These are phyloP conservation scores for Sinapis alba DNA, from an alignment of 441 rosid species.

Conservation along the genomic window DNA sequence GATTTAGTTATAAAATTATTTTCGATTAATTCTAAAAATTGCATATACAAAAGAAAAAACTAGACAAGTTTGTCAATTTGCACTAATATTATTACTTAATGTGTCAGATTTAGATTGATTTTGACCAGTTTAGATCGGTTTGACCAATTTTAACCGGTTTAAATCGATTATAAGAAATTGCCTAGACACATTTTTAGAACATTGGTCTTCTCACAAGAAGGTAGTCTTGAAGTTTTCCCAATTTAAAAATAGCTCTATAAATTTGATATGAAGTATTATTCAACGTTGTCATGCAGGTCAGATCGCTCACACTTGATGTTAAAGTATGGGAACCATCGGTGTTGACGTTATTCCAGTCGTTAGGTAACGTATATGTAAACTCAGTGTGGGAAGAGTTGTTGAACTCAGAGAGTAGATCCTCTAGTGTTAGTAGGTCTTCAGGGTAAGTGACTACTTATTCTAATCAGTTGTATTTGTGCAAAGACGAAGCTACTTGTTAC, in stretches of 20 bases:
- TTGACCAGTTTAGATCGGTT: too few species aligned
- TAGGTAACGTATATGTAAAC: slow-evolving; percentile 77
- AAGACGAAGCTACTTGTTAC: background rate
- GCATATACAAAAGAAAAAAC: background rate
- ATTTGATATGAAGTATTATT: slow-evolving; percentile 18
- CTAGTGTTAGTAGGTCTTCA: slow-evolving; percentile 44
- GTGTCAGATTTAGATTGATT: background rate
- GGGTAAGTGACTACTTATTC: slow-evolving; percentile 51
- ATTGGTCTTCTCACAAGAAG: background rate
- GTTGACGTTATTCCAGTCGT: slow-evolving; percentile 71
- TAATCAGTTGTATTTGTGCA: slow-evolving; percentile 16
- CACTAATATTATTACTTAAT: too few species aligned
- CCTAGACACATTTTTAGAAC: background rate
- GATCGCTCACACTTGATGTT: slow-evolving; percentile 94
- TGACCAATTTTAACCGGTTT: background rate
- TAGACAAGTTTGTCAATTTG: background rate
- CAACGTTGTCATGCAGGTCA: slow-evolving; percentile 61
- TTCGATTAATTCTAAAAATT: too few species aligned
- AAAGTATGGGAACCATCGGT: slow-evolving; percentile 94
- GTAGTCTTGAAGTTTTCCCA: background rate
- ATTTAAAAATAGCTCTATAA: background rate
- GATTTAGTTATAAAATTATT: background rate
- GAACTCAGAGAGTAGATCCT: slow-evolving; percentile 52
- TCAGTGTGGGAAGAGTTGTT: slow-evolving; percentile 84
- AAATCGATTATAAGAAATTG: too few species aligned